A percentile compares a stretch with the other conserved stretches of the same genome.
These are phyloP conservation scores for Aspergillus sp. DNA, from an alignment of 2,329 filamentous ascomycete genomes.

Conservation along the genomic window DNA sequence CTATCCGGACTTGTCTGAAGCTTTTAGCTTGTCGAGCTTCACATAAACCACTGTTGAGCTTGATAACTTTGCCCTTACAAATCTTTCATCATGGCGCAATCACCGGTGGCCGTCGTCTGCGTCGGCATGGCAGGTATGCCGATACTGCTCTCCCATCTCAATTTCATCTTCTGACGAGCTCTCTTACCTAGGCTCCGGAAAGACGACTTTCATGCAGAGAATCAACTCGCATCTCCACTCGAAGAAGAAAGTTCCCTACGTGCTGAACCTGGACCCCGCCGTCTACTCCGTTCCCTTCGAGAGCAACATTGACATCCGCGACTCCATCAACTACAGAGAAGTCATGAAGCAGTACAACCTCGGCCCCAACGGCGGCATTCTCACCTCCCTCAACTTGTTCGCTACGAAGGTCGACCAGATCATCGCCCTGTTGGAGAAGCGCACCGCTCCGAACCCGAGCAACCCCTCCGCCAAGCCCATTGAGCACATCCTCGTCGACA, in stretches of 20 bases:
- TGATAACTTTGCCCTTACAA: constrained; percentile 1
- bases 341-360: constrained; percentile 99
- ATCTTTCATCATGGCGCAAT: constrained; percentile 46
- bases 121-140: constrained; percentile 87
- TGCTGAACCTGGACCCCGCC: constrained; percentile 95
- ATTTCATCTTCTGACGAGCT: constrained; percentile 6
- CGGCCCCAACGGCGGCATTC: constrained; percentile 92
- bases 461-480: constrained; percentile 57
- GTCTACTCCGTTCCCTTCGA: constrained; percentile 93
- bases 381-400: constrained; percentile 94
- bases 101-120: constrained; percentile 82
- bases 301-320: constrained; percentile 97
- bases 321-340: constrained; percentile 98
- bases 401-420: constrained; percentile 98
- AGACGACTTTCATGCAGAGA: constrained; percentile 99
- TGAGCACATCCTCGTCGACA: constrained; percentile 88
- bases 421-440: constrained; percentile 84
- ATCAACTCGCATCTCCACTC: constrained; percentile 91
- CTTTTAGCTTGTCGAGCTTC: background rate
- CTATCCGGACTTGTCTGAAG: background rate
- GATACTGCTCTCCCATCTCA: constrained; percentile 8
- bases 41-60: background rate
- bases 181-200: constrained; percentile 71
- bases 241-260: constrained; percentile 80
- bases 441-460: constrained; percentile 63